Evolutionary conservation across 2,329 filamentous ascomycete species (phyloP).

Genomic region (Penicillium sp.): DNA sequence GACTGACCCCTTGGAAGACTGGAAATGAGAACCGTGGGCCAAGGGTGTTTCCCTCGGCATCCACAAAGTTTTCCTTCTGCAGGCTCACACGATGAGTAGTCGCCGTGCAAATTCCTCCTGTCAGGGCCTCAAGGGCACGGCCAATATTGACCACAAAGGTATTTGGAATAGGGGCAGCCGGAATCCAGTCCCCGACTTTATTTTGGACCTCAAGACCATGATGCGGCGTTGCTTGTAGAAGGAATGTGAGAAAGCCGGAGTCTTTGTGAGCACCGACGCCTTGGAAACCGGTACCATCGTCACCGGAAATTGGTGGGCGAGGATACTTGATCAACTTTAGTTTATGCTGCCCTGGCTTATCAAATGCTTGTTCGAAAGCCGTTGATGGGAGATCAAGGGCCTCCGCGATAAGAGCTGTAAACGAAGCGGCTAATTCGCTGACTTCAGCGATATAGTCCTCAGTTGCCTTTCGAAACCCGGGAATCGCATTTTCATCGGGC

Average conservation of each 20-base stretch:
- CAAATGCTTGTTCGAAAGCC: constrained; percentile 32
- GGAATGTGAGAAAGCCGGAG: constrained; percentile 48
- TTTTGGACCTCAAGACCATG: constrained; percentile 49
- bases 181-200: constrained; percentile 45
- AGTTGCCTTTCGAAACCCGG: constrained; percentile 29
- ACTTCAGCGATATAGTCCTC: constrained; percentile 31
- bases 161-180: constrained; percentile 42
- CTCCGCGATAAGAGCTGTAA: constrained; percentile 32
- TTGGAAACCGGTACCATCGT: constrained; percentile 30
- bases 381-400: constrained; percentile 28
- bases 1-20: constrained; percentile 35
- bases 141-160: constrained; percentile 51
- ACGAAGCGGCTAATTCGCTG: constrained; percentile 23
- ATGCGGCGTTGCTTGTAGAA: constrained; percentile 43
- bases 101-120: constrained; percentile 34
- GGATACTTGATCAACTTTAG: constrained; percentile 46
- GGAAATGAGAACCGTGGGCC: constrained; percentile 36
- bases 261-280: constrained; percentile 48
- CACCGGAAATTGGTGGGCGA: constrained; percentile 22
- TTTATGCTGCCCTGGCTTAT: constrained; percentile 34
- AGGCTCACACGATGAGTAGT: constrained; percentile 37
- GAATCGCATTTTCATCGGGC: constrained; percentile 31
- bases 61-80: constrained; percentile 26
- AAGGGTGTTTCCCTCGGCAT: constrained; percentile 18
- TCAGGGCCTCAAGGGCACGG: constrained; percentile 34